A percentile compares a stretch with the other conserved stretches of the same genome.
phyloP scores from a whole-genome alignment of 306 rosid genomes.

The Castanea sativa region DNA sequence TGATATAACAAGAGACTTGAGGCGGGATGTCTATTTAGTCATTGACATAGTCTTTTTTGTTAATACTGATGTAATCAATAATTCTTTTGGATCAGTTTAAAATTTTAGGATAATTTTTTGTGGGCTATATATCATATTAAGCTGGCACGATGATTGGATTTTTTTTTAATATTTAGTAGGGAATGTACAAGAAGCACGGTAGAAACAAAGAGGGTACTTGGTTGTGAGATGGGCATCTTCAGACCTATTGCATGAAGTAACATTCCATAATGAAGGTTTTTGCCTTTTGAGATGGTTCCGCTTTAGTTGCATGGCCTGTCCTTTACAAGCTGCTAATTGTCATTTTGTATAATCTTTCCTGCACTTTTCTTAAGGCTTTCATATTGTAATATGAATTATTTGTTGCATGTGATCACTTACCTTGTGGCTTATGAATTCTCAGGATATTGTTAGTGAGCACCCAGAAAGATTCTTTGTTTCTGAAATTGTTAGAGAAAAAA shows the following conservation, averaged over 20 bases:
- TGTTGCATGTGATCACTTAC: slow-evolving; percentile 24
- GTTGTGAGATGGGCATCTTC: background rate
- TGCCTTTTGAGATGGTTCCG: background rate
- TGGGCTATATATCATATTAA: background rate
- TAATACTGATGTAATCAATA: background rate
- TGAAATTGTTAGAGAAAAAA: slow-evolving; percentile 93
- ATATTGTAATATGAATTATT: slow-evolving; percentile 8
- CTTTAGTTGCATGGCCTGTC: too few relatives aligned
- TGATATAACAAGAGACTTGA: background rate
- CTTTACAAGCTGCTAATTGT: background rate
- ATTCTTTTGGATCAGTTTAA: too few relatives aligned
- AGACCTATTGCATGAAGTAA: background rate
- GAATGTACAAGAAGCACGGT: background rate
- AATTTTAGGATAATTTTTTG: too few relatives aligned
- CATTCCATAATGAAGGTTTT: background rate
- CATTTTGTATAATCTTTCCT: background rate
- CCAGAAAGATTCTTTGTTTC: slow-evolving; percentile 93
- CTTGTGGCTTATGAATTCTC: slow-evolving; percentile 32
- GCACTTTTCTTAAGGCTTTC: background rate
- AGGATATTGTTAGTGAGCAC: slow-evolving; percentile 95
- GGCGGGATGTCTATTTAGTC: background rate
- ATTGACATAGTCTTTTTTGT: background rate
- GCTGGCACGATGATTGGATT: background rate
- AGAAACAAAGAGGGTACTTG: background rate
- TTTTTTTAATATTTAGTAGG: background rate